Evolutionary conservation across 106 monocot genomes (phyloP).

Genomic region (Acorus calamus): DNA sequence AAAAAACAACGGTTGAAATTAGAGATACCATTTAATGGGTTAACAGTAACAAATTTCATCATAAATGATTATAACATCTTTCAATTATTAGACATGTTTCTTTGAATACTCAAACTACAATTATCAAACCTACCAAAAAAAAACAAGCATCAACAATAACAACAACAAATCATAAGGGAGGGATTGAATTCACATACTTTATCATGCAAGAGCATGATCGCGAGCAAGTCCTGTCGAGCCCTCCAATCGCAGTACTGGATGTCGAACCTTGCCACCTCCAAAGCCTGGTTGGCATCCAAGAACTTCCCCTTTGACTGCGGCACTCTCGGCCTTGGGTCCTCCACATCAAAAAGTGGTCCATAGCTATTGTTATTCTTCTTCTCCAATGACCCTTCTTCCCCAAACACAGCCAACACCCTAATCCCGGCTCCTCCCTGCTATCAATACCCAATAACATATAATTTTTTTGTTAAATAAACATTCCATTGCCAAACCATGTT

Average conservation of each 20-base stretch:
- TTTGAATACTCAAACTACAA: too few relatives aligned
- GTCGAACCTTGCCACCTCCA: conserved; percentile 88
- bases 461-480: not conserved
- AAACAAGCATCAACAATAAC: not conserved
- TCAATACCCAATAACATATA: not conserved
- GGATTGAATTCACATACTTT: conserved; percentile 32
- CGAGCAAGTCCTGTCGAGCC: conserved; percentile 81
- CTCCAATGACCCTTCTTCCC: conserved; percentile 32
- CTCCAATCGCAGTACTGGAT: conserved; percentile 96
- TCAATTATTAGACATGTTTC: too few relatives aligned
- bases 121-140: too few relatives aligned
- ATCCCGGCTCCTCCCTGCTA: conserved; percentile 38
- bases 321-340: conserved; percentile 60
- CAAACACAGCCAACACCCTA: conserved; percentile 44
- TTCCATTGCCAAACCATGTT: too few relatives aligned
- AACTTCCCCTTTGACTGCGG: conserved; percentile 46
- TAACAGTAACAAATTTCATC: too few relatives aligned
- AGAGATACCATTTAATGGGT: too few relatives aligned
- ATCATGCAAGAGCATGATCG: conserved; percentile 87
- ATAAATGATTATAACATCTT: too few relatives aligned
- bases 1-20: too few relatives aligned
- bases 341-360: conserved; percentile 82
- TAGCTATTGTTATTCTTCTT: conserved; percentile 50
- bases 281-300: conserved; percentile 71
- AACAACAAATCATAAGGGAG: not conserved